A percentile compares a stretch with the other conserved stretches of the same genome.
Conservation (phyloP, 2,329 filamentous ascomycete species). For the Furcasterigmium furcatum region DNA sequence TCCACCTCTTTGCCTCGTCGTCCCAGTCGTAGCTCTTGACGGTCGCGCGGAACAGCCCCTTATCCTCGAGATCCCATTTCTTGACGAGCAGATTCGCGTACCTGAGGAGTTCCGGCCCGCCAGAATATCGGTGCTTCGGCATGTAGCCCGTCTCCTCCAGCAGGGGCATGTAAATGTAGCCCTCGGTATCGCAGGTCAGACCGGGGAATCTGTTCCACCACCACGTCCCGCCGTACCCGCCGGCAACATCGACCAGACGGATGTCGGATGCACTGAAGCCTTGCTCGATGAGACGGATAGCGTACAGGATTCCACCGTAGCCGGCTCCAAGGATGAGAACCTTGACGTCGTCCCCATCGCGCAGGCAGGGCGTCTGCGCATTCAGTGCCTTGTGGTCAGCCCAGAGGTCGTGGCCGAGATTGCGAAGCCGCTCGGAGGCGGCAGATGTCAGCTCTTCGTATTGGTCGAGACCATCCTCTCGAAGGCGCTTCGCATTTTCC, state of each 20-base stretch:
- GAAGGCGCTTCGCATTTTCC: conserved; percentile 28
- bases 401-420: conserved; percentile 29
- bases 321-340: conserved; percentile 31
- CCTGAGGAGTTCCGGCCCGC: conserved; percentile 36
- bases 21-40: conserved; percentile 43
- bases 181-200: conserved; percentile 55
- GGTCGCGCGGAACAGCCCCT: conserved; percentile 36
- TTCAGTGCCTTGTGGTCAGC: conserved; percentile 27
- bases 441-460: conserved; percentile 23
- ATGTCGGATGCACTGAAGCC: conserved; percentile 27
- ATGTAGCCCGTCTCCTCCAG: conserved; percentile 59
- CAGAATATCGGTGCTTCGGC: conserved; percentile 46
- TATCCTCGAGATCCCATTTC: conserved; percentile 33
- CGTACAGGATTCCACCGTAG: conserved; percentile 27
- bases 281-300: conserved; percentile 18
- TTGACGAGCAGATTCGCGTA: conserved; percentile 38
- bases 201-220: conserved; percentile 50
- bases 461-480: conserved; percentile 25
- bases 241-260: conserved; percentile 36
- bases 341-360: conserved; percentile 21
- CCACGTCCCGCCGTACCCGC: conserved; percentile 48
- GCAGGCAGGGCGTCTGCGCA: conserved; percentile 13
- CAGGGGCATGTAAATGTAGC: conserved; percentile 56
- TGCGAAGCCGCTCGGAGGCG: conserved; percentile 11
- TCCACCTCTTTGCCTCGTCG: conserved; percentile 24